Conservation (phyloP, 2,329 filamentous ascomycete species). For the Kalaharituber pfeilii region DNA sequence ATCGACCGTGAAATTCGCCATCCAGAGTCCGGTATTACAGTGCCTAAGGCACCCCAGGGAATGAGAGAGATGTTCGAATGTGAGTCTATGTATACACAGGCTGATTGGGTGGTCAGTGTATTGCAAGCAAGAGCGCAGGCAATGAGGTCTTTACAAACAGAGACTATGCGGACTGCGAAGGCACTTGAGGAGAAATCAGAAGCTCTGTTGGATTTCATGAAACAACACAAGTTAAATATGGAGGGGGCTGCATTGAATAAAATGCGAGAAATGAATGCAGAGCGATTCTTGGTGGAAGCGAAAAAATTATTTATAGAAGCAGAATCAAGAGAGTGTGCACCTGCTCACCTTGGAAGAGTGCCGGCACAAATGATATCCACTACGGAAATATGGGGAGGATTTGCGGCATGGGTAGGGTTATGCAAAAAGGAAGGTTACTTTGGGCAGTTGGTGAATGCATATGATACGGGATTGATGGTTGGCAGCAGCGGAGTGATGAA, state of each 20-base stretch:
- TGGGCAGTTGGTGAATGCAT: not conserved
- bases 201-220: not conserved
- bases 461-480: not conserved
- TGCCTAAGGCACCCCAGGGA: not conserved
- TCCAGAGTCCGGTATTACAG: not conserved
- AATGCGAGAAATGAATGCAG: not conserved
- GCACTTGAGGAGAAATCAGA: not conserved
- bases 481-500: not conserved
- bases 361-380: too few relatives aligned
- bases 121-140: not conserved
- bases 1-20: not conserved
- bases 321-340: too few relatives aligned
- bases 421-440: not conserved
- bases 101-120: not conserved
- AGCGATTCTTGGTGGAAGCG: not conserved
- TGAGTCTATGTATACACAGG: not conserved
- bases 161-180: not conserved
- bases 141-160: not conserved
- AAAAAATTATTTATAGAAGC: not conserved
- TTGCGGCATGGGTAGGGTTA: not conserved
- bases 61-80: not conserved
- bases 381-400: not conserved
- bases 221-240: not conserved
- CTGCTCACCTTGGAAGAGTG: too few relatives aligned
- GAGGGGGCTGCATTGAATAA: not conserved